Conservation (phyloP, 2,329 filamentous ascomycete genomes). For the Berkeleyomyces rouxiae region DNA sequence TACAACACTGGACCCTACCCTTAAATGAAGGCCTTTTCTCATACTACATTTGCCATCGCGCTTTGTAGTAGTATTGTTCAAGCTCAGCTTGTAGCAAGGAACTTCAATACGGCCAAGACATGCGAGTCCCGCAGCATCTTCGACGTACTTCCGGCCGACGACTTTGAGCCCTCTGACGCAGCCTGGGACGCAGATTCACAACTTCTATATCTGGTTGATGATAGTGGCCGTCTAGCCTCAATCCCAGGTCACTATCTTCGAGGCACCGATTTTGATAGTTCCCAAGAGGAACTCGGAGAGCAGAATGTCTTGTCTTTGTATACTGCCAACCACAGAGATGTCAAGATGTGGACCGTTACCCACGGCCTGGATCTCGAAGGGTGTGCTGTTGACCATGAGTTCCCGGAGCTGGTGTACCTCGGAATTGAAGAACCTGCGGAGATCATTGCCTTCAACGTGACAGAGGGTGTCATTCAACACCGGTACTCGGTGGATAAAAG, state of each 20-base stretch:
- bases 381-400: constrained; percentile 11
- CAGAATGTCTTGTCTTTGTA: neutral
- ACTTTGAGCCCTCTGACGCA: constrained; percentile 12
- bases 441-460: constrained; percentile 10
- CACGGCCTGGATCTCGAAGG: constrained; percentile 7
- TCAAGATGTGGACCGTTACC: constrained; percentile 11
- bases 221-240: constrained; percentile 10
- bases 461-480: constrained; percentile 6
- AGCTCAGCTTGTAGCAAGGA: constrained; percentile 7
- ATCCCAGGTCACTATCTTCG: constrained; percentile 6
- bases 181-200: constrained; percentile 8
- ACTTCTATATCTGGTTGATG: constrained; percentile 11
- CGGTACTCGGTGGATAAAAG: neutral
- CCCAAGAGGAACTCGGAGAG: neutral
- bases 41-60: neutral
- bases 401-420: constrained; percentile 11
- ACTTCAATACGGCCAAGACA: neutral
- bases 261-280: neutral
- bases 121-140: constrained; percentile 8
- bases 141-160: constrained; percentile 1
- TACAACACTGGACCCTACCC: neutral
- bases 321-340: neutral
- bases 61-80: neutral
- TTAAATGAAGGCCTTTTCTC: neutral
- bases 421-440: constrained; percentile 7